Evolutionary conservation across 169 alveolate species (phyloP).

Genomic region (Plasmodium chabaudi): DNA sequence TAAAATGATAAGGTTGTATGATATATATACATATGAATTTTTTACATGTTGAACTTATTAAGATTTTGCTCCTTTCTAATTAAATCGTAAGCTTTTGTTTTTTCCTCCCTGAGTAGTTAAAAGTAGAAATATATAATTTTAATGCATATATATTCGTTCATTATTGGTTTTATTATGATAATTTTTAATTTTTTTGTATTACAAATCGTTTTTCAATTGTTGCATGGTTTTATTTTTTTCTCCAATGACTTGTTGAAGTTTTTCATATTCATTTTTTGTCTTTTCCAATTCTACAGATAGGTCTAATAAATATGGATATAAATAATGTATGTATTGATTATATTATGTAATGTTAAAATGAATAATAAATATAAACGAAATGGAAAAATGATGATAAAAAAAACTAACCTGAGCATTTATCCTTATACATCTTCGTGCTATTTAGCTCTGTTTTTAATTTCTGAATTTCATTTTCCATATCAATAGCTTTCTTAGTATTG

Average conservation of each 20-base stretch:
- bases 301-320: constrained; percentile 7
- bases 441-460: constrained; percentile 54
- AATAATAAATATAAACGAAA: neutral
- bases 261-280: constrained; percentile 41
- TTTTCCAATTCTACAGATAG: constrained; percentile 39
- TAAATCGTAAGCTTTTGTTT: constrained; percentile 42
- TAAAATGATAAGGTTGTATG: constrained; percentile 5
- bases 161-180: neutral
- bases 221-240: constrained; percentile 72
- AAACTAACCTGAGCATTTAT: constrained; percentile 55
- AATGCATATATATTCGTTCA: neutral
- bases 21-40: neutral
- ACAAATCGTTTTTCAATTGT: constrained; percentile 58
- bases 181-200: constrained; percentile 13
- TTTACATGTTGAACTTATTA: constrained; percentile 67
- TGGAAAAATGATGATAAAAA: neutral
- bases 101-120: constrained; percentile 36
- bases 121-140: constrained; percentile 5
- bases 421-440: constrained; percentile 45
- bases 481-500: constrained; percentile 68
- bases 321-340: neutral
- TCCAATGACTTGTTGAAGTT: constrained; percentile 33
- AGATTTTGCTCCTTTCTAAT: constrained; percentile 54
- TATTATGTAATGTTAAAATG: neutral
- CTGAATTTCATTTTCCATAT: constrained; percentile 66